Conservation (phyloP, 371 early-diverging fungal genomes). For the Nematocida major region DNA sequence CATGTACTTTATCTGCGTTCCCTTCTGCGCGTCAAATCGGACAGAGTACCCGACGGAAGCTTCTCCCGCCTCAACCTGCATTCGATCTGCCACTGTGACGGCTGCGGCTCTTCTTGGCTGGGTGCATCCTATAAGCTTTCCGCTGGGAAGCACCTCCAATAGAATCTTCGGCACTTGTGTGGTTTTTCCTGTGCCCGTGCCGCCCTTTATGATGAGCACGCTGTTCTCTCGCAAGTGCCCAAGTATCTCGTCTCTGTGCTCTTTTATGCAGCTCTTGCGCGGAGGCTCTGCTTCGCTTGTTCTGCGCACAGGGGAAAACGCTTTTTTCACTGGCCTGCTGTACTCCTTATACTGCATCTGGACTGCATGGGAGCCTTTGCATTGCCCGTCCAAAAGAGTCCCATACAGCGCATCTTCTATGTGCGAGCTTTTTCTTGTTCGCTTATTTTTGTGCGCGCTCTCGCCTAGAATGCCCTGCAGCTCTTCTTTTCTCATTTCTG, state of each 20-base stretch:
- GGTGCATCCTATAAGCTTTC: constrained; percentile 45
- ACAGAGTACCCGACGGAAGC: constrained; percentile 47
- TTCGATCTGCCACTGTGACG: constrained; percentile 37
- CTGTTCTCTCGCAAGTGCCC: constrained; percentile 17
- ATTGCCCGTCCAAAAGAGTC: constrained; percentile 12
- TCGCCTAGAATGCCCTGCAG: no score
- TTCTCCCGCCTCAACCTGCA: constrained; percentile 30
- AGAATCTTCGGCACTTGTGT: constrained; percentile 57
- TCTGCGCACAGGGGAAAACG: background rate
- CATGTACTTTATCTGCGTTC: constrained; percentile 51
- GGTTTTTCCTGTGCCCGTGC: constrained; percentile 58
- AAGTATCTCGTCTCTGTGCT: constrained; percentile 63
- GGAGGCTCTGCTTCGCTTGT: background rate
- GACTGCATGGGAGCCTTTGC: background rate
- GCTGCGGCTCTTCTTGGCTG: constrained; percentile 59
- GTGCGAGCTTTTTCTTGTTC: background rate
- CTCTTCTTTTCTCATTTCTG: no score
- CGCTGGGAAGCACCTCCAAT: constrained; percentile 42
- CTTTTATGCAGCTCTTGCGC: constrained; percentile 66
- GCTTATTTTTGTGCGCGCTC: no score
- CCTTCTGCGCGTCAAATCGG: constrained; percentile 37
- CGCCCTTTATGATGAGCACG: constrained; percentile 50
- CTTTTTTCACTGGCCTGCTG: background rate
- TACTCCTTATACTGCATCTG: background rate
- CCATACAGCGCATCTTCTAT: background rate